Conservation (phyloP, 192 early-diverging fungal species). For the Bifiguratus adelaidae region DNA sequence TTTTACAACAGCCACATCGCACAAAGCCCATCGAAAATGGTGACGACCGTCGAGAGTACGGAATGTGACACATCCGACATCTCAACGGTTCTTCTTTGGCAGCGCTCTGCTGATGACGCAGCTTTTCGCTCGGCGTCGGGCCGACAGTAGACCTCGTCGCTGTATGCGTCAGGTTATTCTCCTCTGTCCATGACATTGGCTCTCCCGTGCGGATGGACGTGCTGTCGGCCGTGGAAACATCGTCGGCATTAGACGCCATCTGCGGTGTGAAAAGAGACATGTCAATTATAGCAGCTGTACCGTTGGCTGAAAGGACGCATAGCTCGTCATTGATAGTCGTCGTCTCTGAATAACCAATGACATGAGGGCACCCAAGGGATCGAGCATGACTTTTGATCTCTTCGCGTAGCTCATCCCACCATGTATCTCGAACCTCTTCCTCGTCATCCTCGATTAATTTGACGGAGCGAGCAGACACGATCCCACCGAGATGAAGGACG, state of each 20-base stretch:
- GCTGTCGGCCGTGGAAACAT: slow-evolving; percentile 19
- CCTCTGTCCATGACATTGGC: slow-evolving; percentile 19
- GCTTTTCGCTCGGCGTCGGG: not conserved
- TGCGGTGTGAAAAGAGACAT: slow-evolving; percentile 35
- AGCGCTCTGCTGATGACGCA: no score
- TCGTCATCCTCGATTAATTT: slow-evolving; percentile 10
- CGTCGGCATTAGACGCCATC: slow-evolving; percentile 7
- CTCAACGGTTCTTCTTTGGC: slow-evolving; percentile 4
- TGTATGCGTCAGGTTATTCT: slow-evolving; percentile 10
- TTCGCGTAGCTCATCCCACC: slow-evolving; percentile 52
- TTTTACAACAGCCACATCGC: slow-evolving; percentile 58
- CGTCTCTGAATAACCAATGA: slow-evolving; percentile 65
- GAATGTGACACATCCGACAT: slow-evolving; percentile 54
- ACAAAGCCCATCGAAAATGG: slow-evolving; percentile 61
- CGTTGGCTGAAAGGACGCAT: slow-evolving; percentile 49
- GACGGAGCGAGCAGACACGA: slow-evolving; percentile 21
- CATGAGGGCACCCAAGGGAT: slow-evolving; percentile 50
- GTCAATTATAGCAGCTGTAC: slow-evolving; percentile 63
- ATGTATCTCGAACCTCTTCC: slow-evolving; percentile 10
- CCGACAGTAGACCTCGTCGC: not conserved
- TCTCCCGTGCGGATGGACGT: slow-evolving; percentile 19
- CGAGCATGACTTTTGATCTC: slow-evolving; percentile 71
- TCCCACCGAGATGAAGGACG: slow-evolving; percentile 22
- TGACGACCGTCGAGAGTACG: slow-evolving; percentile 47
- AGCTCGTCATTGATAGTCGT: slow-evolving; percentile 56